phyloP scores from a whole-genome alignment of 805 yeast genomes.

The Maudiozyma pseudohumilis region DNA sequence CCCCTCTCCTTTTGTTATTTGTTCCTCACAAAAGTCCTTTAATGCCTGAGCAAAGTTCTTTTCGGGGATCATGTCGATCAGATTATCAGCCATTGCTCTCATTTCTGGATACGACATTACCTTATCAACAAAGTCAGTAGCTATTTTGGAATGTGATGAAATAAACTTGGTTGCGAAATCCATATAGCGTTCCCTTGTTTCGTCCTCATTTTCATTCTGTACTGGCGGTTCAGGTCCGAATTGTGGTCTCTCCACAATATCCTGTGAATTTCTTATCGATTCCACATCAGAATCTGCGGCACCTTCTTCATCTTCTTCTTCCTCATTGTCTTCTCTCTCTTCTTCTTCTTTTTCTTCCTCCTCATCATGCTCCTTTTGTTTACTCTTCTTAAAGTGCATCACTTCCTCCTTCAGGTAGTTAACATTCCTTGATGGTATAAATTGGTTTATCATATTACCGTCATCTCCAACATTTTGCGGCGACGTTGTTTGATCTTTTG shows the following conservation, averaged over 20 bases:
- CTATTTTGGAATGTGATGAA: slow-evolving; percentile 28
- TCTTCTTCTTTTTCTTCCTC: neutral
- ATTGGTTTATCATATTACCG: slow-evolving; percentile 18
- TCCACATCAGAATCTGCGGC: neutral
- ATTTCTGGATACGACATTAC: slow-evolving; percentile 35
- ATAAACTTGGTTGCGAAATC: slow-evolving; percentile 25
- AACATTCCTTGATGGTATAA: slow-evolving; percentile 18
- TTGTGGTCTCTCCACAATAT: no score
- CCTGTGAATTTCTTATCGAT: no score
- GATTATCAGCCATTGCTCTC: slow-evolving; percentile 65
- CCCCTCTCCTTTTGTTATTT: slow-evolving; percentile 6
- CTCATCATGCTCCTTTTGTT: slow-evolving; percentile 13
- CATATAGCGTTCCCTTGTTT: slow-evolving; percentile 20
- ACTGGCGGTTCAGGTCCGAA: neutral
- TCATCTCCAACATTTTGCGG: slow-evolving; percentile 1
- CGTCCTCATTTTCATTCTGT: slow-evolving; percentile 14
- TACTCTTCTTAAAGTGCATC: slow-evolving; percentile 25
- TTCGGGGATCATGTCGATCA: slow-evolving; percentile 56
- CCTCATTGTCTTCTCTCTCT: neutral
- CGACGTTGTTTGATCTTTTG: neutral
- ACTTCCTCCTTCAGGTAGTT: slow-evolving; percentile 26
- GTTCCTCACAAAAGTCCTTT: slow-evolving; percentile 58
- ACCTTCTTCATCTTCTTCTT: neutral
- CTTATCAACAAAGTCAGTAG: slow-evolving; percentile 26
- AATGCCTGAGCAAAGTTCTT: slow-evolving; percentile 66